Conservation (phyloP, 371 early-diverging fungal genomes). For the Haplosporangium sp. region DNA sequence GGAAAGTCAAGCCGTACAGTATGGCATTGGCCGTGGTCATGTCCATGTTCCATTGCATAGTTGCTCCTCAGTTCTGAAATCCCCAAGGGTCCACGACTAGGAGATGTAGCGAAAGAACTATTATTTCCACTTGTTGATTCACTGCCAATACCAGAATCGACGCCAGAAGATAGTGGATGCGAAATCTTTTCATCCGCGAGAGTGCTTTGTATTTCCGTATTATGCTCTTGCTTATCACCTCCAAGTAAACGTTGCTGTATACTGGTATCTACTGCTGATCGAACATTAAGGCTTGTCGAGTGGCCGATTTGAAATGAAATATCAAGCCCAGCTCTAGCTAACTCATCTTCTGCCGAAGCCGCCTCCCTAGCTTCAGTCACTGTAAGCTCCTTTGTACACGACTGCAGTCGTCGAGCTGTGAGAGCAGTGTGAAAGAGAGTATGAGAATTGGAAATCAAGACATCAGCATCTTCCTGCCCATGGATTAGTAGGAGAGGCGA, state of each 20-base stretch:
- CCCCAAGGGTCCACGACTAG: neutral
- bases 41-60: neutral
- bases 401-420: constrained; percentile 40
- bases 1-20: constrained; percentile 51
- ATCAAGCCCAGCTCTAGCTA: constrained; percentile 38
- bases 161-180: neutral
- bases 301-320: constrained; percentile 33
- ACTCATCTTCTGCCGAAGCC: constrained; percentile 34
- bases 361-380: constrained; percentile 42
- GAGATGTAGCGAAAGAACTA: constrained; percentile 14
- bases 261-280: neutral
- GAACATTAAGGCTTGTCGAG: constrained; percentile 18
- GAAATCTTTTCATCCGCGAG: neutral
- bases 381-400: constrained; percentile 35
- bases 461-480: constrained; percentile 48
- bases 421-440: constrained; percentile 49
- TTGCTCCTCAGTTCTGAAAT: neutral
- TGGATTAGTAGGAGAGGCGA: constrained; percentile 50
- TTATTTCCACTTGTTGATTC: constrained; percentile 14
- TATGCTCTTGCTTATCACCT: neutral
- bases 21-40: constrained; percentile 23
- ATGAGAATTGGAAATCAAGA: constrained; percentile 46
- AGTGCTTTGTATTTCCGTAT: neutral
- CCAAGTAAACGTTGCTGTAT: neutral
- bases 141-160: constrained; percentile 31